Evolutionary conservation across 2,329 filamentous ascomycete species (phyloP).

Genomic region (Aspergillus vadensis): DNA sequence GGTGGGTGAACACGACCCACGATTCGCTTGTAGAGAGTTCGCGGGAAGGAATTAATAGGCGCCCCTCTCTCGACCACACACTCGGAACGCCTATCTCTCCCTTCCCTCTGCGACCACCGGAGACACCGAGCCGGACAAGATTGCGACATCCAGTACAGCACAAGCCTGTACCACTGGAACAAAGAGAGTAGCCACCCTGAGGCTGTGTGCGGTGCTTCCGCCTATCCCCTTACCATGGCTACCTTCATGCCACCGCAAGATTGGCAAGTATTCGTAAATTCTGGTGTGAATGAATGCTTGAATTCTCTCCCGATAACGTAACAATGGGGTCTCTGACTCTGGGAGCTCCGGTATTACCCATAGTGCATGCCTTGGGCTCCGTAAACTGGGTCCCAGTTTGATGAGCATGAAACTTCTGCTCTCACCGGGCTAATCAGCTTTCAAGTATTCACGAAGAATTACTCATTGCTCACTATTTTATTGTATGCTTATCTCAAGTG

Average conservation of each 20-base stretch:
- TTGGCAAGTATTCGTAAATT: neutral
- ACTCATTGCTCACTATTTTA: neutral
- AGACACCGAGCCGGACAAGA: neutral
- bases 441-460: neutral
- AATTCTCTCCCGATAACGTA: neutral
- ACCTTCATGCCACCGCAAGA: neutral
- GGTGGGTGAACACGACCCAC: neutral
- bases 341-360: neutral
- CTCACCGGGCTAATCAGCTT: neutral
- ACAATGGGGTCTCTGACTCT: neutral
- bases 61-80: neutral
- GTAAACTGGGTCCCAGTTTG: neutral
- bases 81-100: slow-evolving; percentile 1
- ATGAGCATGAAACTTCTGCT: neutral
- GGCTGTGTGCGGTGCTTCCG: slow-evolving; percentile 4
- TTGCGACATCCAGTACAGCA: neutral
- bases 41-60: neutral
- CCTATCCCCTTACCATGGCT: neutral
- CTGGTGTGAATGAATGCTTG: neutral
- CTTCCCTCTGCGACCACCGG: neutral
- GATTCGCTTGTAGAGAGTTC: slow-evolving; percentile 3
- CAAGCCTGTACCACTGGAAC: neutral
- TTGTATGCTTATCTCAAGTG: neutral
- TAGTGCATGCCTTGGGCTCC: neutral
- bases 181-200: neutral